Conservation (phyloP, 1,284 basidiomycete species). For the Heliocybe sulcata region DNA sequence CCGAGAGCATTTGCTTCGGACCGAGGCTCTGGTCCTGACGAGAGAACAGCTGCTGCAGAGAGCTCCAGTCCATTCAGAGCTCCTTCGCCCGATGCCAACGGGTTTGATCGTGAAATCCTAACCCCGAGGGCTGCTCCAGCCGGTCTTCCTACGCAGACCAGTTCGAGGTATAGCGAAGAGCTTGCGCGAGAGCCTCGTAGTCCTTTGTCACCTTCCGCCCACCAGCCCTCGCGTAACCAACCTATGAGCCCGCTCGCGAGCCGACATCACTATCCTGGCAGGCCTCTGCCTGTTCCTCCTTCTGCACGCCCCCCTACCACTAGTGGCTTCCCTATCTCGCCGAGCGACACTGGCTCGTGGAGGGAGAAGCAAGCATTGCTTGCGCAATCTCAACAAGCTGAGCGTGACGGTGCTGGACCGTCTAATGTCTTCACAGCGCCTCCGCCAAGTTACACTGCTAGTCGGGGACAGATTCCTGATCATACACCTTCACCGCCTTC, state of each 20-base stretch:
- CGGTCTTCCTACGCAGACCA: neutral
- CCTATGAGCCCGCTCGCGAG: neutral
- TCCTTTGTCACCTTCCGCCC: neutral
- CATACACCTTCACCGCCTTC: neutral
- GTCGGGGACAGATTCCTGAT: neutral
- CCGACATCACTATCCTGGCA: conserved; percentile 1
- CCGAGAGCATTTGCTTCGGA: too few species aligned
- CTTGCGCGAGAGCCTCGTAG: neutral
- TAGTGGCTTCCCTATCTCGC: neutral
- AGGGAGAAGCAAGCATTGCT: neutral
- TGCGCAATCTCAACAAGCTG: neutral
- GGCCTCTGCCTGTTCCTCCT: neutral
- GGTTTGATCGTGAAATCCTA: neutral
- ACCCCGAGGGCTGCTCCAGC: neutral
- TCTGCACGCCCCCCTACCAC: neutral
- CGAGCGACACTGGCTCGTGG: neutral
- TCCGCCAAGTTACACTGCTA: neutral
- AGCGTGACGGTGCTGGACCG: neutral
- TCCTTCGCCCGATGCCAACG: neutral
- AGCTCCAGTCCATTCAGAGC: neutral
- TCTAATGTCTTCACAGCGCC: neutral
- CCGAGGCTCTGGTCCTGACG: too few species aligned
- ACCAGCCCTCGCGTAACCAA: neutral
- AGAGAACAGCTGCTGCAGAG: neutral
- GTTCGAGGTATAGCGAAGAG: neutral